A percentile compares a stretch with the other conserved stretches of the same genome.
Evolutionary conservation across 495 filamentous ascomycete species (phyloP).

Genomic region (Terfezia boudieri): DNA sequence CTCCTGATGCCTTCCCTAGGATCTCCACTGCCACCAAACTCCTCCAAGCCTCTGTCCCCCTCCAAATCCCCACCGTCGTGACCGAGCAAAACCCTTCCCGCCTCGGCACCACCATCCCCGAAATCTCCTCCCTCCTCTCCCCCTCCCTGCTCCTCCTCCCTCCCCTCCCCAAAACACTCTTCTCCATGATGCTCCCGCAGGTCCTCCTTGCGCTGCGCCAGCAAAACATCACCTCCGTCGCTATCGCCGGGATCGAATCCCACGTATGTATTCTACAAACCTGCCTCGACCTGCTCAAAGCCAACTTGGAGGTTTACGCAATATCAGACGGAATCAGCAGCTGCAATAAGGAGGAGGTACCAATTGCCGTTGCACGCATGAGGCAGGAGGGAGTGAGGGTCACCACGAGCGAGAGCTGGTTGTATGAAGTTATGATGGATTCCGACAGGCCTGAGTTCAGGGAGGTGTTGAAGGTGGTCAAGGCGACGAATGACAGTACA

Average conservation of each 20-base stretch:
- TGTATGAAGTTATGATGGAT: constrained; percentile 89
- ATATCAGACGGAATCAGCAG: constrained; percentile 81
- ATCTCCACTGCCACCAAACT: constrained; percentile 32
- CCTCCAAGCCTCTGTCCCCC: constrained; percentile 30
- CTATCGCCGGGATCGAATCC: constrained; percentile 68
- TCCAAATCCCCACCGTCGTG: constrained; percentile 55
- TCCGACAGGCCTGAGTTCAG: constrained; percentile 54
- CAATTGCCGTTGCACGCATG: constrained; percentile 53
- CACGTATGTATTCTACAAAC: constrained; percentile 95
- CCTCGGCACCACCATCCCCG: constrained; percentile 56
- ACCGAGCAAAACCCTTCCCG: constrained; percentile 62
- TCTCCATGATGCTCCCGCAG: constrained; percentile 50
- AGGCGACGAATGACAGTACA: constrained; percentile 46
- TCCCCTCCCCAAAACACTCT: constrained; percentile 54
- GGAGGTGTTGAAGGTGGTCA: constrained; percentile 50
- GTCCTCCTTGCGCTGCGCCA: constrained; percentile 16
- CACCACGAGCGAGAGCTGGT: constrained; percentile 71
- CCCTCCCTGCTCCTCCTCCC: constrained; percentile 24
- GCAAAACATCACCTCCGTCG: constrained; percentile 22
- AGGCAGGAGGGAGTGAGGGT: constrained; percentile 54
- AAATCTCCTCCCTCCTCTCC: constrained; percentile 24
- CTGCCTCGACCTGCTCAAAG: constrained; percentile 49
- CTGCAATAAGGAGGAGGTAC: constrained; percentile 60
- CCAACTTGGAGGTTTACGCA: constrained; percentile 65
- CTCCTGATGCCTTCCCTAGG: constrained; percentile 14